phyloP scores from a whole-genome alignment of 805 yeast species.

The Suhomyces sp. region DNA sequence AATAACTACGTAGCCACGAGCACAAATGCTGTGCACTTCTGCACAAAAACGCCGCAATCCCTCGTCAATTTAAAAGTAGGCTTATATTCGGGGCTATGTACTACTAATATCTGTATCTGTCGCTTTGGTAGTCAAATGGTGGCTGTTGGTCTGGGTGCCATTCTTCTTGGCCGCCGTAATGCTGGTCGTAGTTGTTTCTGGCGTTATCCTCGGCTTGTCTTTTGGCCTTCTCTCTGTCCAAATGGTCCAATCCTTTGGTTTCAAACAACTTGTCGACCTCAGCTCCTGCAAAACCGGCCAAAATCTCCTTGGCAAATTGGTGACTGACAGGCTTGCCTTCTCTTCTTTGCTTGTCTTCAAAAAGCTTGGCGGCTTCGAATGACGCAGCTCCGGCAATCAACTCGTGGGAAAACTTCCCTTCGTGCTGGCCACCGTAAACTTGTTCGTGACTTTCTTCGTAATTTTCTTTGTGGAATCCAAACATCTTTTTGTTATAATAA shows the following conservation, averaged over 20 bases:
- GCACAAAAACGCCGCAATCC: too few relatives aligned
- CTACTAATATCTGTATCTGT: constrained; percentile 20
- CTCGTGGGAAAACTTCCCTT: constrained; percentile 31
- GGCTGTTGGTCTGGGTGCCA: constrained; percentile 28
- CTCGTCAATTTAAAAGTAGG: too few relatives aligned
- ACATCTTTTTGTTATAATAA: constrained; percentile 17
- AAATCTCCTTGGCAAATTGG: constrained; percentile 26
- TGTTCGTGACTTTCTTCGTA: constrained; percentile 25
- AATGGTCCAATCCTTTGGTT: constrained; percentile 32
- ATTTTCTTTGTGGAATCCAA: constrained; percentile 24
- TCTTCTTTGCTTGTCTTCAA: constrained; percentile 30
- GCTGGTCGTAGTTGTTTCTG: constrained; percentile 22
- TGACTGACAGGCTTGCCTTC: constrained; percentile 33
- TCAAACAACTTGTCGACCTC: constrained; percentile 34
- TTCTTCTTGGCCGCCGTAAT: constrained; percentile 24
- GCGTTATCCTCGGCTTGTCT: constrained; percentile 23
- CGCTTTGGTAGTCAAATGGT: constrained; percentile 25
- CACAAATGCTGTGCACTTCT: too few relatives aligned
- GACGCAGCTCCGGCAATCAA: constrained; percentile 33
- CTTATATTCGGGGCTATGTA: background rate
- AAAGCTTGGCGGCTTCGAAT: constrained; percentile 29
- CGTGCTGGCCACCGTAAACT: constrained; percentile 29
- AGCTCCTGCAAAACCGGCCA: constrained; percentile 30
- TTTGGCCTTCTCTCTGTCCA: constrained; percentile 25
- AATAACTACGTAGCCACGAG: too few relatives aligned